phyloP scores from a whole-genome alignment of 148 eudicot species.

The Camellia granthamiana region DNA sequence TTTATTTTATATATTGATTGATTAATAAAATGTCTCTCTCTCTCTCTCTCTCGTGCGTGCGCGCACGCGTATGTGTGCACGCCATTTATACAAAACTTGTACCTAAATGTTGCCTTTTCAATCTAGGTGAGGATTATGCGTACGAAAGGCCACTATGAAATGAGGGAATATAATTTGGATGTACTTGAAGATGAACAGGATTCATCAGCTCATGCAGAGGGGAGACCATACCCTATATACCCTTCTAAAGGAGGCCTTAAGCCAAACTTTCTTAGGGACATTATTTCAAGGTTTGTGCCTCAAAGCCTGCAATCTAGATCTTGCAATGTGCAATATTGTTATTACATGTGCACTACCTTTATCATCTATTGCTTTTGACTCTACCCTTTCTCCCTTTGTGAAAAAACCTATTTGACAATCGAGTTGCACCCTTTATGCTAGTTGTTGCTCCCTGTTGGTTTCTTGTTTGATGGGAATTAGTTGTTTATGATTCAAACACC shows the following conservation, averaged over 20 bases:
- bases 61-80: too few species aligned
- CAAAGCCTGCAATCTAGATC: background rate
- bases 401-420: background rate
- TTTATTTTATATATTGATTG: background rate
- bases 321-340: background rate
- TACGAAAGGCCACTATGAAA: constrained; percentile 71
- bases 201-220: constrained; percentile 44
- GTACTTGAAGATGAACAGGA: constrained; percentile 58
- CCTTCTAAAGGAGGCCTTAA: constrained; percentile 83
- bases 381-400: background rate
- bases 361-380: background rate
- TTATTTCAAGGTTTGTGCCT: constrained; percentile 59
- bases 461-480: constrained; percentile 5
- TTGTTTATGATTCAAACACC: background rate
- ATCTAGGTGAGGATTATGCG: constrained; percentile 64
- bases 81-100: background rate
- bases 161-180: constrained; percentile 83
- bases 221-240: constrained; percentile 79
- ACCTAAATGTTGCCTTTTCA: constrained; percentile 14
- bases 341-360: background rate
- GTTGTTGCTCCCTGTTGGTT: constrained; percentile 2
- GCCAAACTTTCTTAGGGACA: constrained; percentile 63
- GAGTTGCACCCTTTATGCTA: background rate
- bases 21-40: background rate
- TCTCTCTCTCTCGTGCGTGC: background rate